Conservation (phyloP, 2,329 filamentous ascomycete genomes). For the Diaporthe eres region DNA sequence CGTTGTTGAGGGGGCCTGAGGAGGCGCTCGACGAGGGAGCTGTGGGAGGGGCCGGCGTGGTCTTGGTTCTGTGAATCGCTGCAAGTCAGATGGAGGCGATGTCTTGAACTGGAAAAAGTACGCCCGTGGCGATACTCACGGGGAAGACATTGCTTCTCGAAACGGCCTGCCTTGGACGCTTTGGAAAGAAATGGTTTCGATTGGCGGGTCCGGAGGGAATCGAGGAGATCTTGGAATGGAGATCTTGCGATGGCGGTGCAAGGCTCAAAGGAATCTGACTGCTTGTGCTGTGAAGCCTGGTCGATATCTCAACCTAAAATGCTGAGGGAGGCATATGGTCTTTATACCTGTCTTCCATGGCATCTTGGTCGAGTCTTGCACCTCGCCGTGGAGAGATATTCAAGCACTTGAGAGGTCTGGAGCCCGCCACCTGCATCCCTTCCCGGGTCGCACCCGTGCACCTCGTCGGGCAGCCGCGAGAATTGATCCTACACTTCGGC, state of each 20-base stretch:
- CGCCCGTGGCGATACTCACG: constrained; percentile 17
- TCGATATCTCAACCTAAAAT: not conserved
- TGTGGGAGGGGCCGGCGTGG: constrained; percentile 28
- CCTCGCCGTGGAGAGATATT: not conserved
- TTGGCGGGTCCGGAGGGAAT: not conserved
- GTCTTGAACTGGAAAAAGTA: not conserved
- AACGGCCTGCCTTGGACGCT: constrained; percentile 7
- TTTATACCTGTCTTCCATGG: constrained; percentile 16
- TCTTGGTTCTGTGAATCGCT: constrained; percentile 32
- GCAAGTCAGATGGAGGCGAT: not conserved
- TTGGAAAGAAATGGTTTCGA: not conserved
- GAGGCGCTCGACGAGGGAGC: constrained; percentile 1
- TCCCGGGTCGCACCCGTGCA: constrained; percentile 22
- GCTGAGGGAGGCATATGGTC: not conserved
- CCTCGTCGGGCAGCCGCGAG: constrained; percentile 13
- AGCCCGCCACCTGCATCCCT: not conserved
- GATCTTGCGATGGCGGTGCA: not conserved
- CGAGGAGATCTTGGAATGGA: not conserved
- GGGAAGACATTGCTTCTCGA: constrained; percentile 39
- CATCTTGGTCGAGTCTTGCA: not conserved
- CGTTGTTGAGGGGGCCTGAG: constrained; percentile 30
- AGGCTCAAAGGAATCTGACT: not conserved
- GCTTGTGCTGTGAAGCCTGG: not conserved
- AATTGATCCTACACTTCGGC: not conserved
- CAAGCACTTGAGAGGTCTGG: not conserved